Evolutionary conservation across 2,329 filamentous ascomycete species (phyloP), one percentile per base, ranked within the genome.

Genomic region (Cladosporium austrohemisphaericum): DNA sequence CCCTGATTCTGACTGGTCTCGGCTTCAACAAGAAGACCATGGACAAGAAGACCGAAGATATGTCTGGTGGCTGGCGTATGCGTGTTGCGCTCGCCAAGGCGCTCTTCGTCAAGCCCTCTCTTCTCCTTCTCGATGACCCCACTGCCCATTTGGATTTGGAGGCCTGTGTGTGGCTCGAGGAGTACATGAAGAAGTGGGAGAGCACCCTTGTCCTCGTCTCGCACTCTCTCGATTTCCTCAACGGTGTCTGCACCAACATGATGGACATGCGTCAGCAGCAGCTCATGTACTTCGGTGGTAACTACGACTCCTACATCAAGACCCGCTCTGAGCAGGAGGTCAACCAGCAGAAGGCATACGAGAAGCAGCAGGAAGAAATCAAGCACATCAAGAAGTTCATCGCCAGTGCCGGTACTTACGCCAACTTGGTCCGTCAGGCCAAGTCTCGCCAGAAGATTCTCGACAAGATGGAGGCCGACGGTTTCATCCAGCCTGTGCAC

Each of bases 1-100:
- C 92, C 49, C 84, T 96, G 59, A 98, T 98, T 69, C 74, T 98
- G 62, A 98, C 93, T 49, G 93, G 93, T 90, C 86, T 98, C 52
- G 93, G 93, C 59, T 98, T 98, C 83, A 95, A 98, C 84, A 97
- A 97, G 79, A 75, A 74, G 61, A 98, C 94, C 50, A 97, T 98
- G 68, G 78, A 94, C 73, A 98, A 98, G 83, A 96, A 94, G 84
- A 98, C 94, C 64, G 98, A 97, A 82, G 94, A 98, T 71, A 98
- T 98, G 94, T 98, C 93, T 59, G 93, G 93, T 88, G 93, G 93
- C 63, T 98, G 93, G 93, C 85, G 92, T 79, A 98, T 98, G 93
- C 89, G 94, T 81, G 93, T 98, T 52, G 93, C 93, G 51, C 84
- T 98, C 54, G 93, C 81, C 68, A 96, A 97, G 79, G 93, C 93